Evolutionary conservation across 768 basidiomycete species (phyloP), one percentile per base, ranked within the genome.

Genomic region (Myochromella boudieri): DNA sequence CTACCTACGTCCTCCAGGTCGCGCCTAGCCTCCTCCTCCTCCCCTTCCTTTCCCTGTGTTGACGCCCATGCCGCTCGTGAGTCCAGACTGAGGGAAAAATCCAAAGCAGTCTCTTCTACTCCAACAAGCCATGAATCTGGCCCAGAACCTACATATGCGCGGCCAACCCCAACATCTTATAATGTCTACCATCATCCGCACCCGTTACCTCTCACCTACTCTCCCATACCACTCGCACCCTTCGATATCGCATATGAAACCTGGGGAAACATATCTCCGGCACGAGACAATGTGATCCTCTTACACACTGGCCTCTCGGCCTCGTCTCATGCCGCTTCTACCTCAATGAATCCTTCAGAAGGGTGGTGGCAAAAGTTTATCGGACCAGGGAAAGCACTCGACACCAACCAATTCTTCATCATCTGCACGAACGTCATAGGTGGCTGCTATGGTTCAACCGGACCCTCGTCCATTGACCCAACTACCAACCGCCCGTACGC

Each of bases 301-400:
- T 78, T 99, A 9, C 95, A 97, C 60, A 99, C 97, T 0, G 97
- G 97, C 14, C 79, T 99, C 3, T 95, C 91, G 9, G 97, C 95
- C 0, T 95, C 92, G 1, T 97, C 94, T 0, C 97, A 99, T 68
- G 92, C 94, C 0, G 90, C 92, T 2, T 84, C 89, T 17, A 93
- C 93, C 0, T 60, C 73, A 3, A 64, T 71, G 3, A 99, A 95
- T 56, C 77, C 86, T 1, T 67, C 87, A 0, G 83, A 87, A 7
- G 95, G 97, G 3, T 99, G 97, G 97, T 99, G 97, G 97, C 91
- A 98, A 68, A 87, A 88, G 59, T 99, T 98, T 68, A 94, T 99
- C 54, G 97, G 97, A 0, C 93, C 95, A 3, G 91, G 91, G 41
- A 92, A 87, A 58, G 83, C 95, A 8, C 74, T 99, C 32, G 97